Conservation (phyloP, 116 monocot genomes). For the Dioscorea cayenensis region DNA sequence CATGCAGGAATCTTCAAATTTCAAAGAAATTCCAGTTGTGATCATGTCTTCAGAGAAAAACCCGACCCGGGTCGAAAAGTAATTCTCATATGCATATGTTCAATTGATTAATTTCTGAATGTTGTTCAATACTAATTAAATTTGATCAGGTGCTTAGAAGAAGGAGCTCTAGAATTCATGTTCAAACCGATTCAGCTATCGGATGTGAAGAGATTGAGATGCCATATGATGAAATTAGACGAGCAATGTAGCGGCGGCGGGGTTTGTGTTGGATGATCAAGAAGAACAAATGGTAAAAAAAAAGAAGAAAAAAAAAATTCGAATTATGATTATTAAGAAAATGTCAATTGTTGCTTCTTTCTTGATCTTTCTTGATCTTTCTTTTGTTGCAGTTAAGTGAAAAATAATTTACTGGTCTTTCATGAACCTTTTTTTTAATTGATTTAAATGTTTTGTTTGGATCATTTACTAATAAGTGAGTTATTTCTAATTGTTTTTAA, state of each 20-base stretch:
- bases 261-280: neutral
- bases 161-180: neutral
- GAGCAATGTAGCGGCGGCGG: neutral
- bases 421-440: no score
- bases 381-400: no score
- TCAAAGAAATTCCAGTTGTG: conserved; percentile 64
- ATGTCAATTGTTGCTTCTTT: no score
- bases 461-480: no score
- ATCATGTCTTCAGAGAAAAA: conserved; percentile 61
- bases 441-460: no score
- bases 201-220: conserved; percentile 5
- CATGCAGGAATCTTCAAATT: conserved; percentile 38
- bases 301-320: no score
- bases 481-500: no score
- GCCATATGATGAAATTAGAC: neutral
- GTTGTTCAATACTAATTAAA: neutral
- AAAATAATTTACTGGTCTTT: no score
- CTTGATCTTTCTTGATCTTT: no score
- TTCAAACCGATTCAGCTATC: neutral
- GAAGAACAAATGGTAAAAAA: neutral
- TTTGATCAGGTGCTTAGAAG: neutral
- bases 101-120: neutral
- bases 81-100: neutral
- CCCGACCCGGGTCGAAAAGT: conserved; percentile 16
- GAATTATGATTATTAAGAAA: no score